Evolutionary conservation across 805 yeast species (phyloP), one percentile per base, ranked within the genome.

Genomic region (Jamesozyma gamospora): DNA sequence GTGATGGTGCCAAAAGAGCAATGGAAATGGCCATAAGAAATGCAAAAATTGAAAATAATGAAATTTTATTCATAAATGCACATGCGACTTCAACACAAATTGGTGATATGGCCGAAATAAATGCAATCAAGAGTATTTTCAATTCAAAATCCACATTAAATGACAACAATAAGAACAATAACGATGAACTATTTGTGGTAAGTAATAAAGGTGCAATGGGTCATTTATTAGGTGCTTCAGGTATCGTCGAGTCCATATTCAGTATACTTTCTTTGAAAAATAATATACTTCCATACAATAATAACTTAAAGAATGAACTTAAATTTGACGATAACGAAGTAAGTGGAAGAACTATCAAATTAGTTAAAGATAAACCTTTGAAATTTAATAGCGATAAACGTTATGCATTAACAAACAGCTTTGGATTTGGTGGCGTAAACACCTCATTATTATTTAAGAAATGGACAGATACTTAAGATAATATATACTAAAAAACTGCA

Each of bases 401-500:
- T 3, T 69, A 73, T 46, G 96, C 90, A 0, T 45, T 92, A 50
- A 75, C 86, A 35, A 92, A 92, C 54, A 85, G 96, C 50, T 90
- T 94, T 63, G 99, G 98, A 0, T 92, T 92, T 64, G 99, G 99
- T 7, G 99, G 99, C 8, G 85, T 94, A 4, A 92, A 92, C 59
- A 80, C 94, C 6, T 72, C 94, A 2, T 53, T 92, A 2, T 69
- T 78, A 33, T 73, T 79, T 46, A 64, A 66, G 26, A 67, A 62
- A 43, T 61, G 44, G 41, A 28, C 24, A 15, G 7, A 33, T 12
- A 18, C 13, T 21, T 21, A 21, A n/a, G n/a, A n/a, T n/a, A n/a
- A n/a, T n/a, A n/a, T n/a, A n/a, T n/a, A n/a, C n/a, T n/a, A n/a
- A n/a, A n/a, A n/a, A n/a, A n/a, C n/a, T n/a, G n/a, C n/a, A n/a